phyloP scores from a whole-genome alignment of 257 asterid genomes.

The Verbena officinalis region DNA sequence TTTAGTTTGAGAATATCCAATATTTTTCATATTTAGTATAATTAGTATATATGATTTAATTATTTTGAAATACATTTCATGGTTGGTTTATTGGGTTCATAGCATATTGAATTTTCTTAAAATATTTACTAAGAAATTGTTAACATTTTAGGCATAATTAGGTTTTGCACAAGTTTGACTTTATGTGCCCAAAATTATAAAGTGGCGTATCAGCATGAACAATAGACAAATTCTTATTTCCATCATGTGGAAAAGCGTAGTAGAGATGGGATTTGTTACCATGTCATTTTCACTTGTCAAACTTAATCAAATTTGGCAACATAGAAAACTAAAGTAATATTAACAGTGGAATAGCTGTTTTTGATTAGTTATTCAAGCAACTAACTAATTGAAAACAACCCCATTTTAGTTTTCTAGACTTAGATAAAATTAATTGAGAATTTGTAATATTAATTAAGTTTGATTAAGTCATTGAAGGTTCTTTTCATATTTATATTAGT shows the following conservation, averaged over 20 bases:
- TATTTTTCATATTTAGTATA: too few relatives aligned
- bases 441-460: not conserved
- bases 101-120: not conserved
- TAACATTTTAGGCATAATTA: constrained; percentile 8
- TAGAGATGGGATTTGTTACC: constrained; percentile 33
- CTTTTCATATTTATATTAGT: not conserved
- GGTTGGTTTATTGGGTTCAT: not conserved
- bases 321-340: constrained; percentile 2
- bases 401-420: not conserved
- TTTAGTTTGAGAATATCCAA: too few relatives aligned
- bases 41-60: too few relatives aligned
- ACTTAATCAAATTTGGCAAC: constrained; percentile 4
- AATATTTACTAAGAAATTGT: not conserved
- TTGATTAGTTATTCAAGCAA: constrained; percentile 7
- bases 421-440: not conserved
- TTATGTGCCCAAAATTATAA: not conserved
- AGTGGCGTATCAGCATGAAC: constrained; percentile 33
- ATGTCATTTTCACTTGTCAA: constrained; percentile 38
- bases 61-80: too few relatives aligned
- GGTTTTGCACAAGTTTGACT: constrained; percentile 25
- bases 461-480: constrained; percentile 20
- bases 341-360: not conserved
- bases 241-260: constrained; percentile 27
- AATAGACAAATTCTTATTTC: constrained; percentile 24
- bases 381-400: not conserved